Evolutionary conservation across 2,329 filamentous ascomycete genomes (phyloP), one percentile per base, ranked within the genome.

Genomic region (Hymenoscyphus occultus): DNA sequence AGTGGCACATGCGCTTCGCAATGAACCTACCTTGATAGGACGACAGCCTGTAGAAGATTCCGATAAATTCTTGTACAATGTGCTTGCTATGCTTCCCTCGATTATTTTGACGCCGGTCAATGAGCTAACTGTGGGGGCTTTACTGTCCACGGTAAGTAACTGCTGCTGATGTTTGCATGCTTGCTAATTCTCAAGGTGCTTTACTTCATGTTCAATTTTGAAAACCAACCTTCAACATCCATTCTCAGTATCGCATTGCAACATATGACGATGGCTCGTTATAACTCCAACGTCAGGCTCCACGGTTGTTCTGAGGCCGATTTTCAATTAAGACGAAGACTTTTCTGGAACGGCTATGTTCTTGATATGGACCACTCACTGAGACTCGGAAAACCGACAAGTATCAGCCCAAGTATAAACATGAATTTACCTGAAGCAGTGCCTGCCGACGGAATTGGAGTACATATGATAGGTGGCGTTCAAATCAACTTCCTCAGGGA

Each of bases 151-250:
- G 16, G 64, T 65, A 65, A 61, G 56, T 31, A 51, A 7, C 45
- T n/a, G n/a, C 31, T 32, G 39, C n/a, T 22, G 19, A 19, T 32
- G 32, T 6, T 28, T 32, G 19, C 19, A n/a, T n/a, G 28, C 14
- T 28, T 10, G 16, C 31, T 64, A 42, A 60, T 48, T 3, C 14
- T 6, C 22, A 39, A 68, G 67, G 59, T 57, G 6, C 45, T 64
- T 39, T 68, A 61, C 32, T 68, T 68, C 42, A 63, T 68, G 62
- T 59, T 68, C 32, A 58, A 56, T 22, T 62, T 60, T 31, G 67
- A 68, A 35, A 61, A 65, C 31, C 60, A 63, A 14, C 19, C 61
- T 39, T 60, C 67, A 22, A 60, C 45, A 13, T 59, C 59, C 13
- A 65, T 68, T n/a, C 60, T 67, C 13, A 60, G 42, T 14, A 19